Base-by-base conservation (phyloP, 768 basidiomycete genomes). In the Trametes punicea region DNA sequence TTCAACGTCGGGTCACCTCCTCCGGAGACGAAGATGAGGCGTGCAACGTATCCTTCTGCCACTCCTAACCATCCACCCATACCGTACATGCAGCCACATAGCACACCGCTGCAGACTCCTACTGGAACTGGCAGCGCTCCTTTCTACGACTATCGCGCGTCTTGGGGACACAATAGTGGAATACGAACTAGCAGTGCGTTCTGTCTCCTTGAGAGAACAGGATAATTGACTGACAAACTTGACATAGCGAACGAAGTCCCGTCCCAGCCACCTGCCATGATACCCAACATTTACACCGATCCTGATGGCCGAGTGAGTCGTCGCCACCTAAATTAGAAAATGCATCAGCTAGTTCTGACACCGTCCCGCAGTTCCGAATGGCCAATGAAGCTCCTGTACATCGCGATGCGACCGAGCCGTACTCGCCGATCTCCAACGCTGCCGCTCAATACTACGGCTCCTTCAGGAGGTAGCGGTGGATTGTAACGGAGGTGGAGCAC, bases 11-110 rank as follows among this genome's bases (percentile, higher is more conserved):
- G 29, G 20, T 46, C 44, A 1, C 38, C 50, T 1, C 50, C 44
- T 23, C 30, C 30, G 1, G 57, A 56, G 21, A 21, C 26, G 13
- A 55, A 57, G 39, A 47, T 26, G 15, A 48, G 61, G 18, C 54
- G 61, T 2, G 55, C 57, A 21, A 59, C 61, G 20, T 62, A 53
- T 23, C 61, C 61, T 16, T 56, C 55, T 4, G 33, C 47, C 10
- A 29, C 23, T 38, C 30, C 33, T 8, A 13, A 16, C 18, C 40
- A 45, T 20, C 36, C n/a, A 4, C 20, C 42, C 2, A 16, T 50
- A 13, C 47, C 55, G 5, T 50, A 36, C 26, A 15, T 45, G 31
- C 25, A 44, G 16, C 10, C 38, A 13, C 40, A 51, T 21, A 16
- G 16, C 44, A 11, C 25, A n/a, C 33, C 34, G n/a, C 25, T 20